These are phyloP conservation scores for Magnolia officinalis DNA, from an alignment of 164 flowering plant species.

Conservation along the genomic window DNA sequence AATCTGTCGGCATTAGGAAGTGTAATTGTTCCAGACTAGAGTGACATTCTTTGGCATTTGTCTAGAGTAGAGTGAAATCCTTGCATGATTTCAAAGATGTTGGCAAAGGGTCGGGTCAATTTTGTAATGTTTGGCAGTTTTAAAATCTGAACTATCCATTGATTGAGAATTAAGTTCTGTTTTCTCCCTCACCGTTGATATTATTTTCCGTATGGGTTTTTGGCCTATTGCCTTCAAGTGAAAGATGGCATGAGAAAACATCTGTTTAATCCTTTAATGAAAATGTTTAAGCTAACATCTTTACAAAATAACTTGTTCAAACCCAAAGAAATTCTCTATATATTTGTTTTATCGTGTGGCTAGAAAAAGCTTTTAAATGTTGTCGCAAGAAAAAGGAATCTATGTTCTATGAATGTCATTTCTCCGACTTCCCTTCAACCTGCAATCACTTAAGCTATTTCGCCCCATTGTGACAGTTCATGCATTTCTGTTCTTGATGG, in stretches of 20 bases:
- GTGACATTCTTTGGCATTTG: constrained; percentile 15
- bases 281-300: background rate
- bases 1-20: constrained; percentile 9
- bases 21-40: constrained; percentile 9
- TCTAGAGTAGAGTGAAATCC: too few species aligned
- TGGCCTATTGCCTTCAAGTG: background rate
- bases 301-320: background rate
- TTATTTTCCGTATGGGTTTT: background rate
- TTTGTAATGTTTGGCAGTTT: background rate
- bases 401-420: background rate
- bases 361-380: background rate
- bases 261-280: background rate
- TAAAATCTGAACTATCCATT: too few species aligned
- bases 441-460: background rate
- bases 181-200: background rate
- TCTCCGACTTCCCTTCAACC: background rate
- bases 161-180: too few species aligned
- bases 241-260: background rate
- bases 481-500: background rate
- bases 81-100: background rate
- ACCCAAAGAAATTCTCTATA: background rate
- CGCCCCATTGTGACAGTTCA: background rate
- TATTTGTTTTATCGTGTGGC: background rate
- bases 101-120: background rate
- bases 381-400: too few species aligned